Conservation (phyloP, 2,329 filamentous ascomycete species). For the Apiospora koreana region DNA sequence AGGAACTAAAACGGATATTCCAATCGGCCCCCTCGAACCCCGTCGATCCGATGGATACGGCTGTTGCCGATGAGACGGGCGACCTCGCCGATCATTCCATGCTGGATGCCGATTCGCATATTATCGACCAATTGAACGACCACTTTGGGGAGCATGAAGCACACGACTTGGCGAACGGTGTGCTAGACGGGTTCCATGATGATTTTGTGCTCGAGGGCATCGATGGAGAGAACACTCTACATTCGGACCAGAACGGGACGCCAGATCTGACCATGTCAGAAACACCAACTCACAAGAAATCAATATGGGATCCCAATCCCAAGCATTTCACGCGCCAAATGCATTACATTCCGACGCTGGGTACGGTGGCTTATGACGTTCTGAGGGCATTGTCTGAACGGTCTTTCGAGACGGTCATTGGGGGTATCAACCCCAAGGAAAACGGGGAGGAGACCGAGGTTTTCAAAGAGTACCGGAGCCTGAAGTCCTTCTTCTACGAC, state of each 20-base stretch:
- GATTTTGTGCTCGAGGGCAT: conserved; percentile 10
- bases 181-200: conserved; percentile 10
- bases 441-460: conserved; percentile 27
- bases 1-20: not conserved
- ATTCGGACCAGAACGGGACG: conserved; percentile 1
- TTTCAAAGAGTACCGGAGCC: conserved; percentile 28
- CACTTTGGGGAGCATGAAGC: conserved; percentile 27
- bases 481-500: conserved; percentile 30
- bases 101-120: conserved; percentile 1
- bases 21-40: not conserved
- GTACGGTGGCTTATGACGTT: conserved; percentile 33
- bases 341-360: conserved; percentile 33
- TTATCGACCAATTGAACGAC: not conserved
- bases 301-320: conserved; percentile 33
- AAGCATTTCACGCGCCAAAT: conserved; percentile 33
- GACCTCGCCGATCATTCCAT: not conserved
- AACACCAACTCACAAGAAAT: conserved; percentile 18
- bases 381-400: conserved; percentile 35
- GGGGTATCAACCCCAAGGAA: not conserved
- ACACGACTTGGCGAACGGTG: conserved; percentile 18
- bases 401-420: conserved; percentile 25
- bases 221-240: conserved; percentile 16
- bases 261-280: conserved; percentile 6
- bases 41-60: not conserved
- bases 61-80: not conserved